phyloP scores from a whole-genome alignment of 495 filamentous ascomycete species.

The Astrothelium macrocarpum region DNA sequence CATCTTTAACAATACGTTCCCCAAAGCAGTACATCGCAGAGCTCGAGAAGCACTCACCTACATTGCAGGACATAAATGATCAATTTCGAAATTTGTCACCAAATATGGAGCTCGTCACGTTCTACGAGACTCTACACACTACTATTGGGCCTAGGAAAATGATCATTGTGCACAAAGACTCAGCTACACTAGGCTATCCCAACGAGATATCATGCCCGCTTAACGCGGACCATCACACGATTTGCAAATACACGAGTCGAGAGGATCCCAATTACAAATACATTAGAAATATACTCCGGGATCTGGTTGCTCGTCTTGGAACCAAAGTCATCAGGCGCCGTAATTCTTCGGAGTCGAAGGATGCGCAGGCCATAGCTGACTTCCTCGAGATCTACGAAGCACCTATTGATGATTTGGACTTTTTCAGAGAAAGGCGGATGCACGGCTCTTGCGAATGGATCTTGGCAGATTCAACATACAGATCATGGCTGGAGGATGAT shows the following conservation, averaged over 20 bases:
- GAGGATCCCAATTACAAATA: conserved; percentile 8
- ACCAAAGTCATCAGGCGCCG: not conserved
- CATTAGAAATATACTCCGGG: not conserved
- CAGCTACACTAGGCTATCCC: conserved; percentile 8
- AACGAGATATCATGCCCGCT: conserved; percentile 6
- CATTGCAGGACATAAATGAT: conserved; percentile 39
- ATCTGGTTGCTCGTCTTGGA: not conserved
- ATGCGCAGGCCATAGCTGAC: not conserved
- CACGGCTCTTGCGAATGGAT: conserved; percentile 4
- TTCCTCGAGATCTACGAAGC: not conserved
- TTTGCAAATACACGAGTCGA: conserved; percentile 6
- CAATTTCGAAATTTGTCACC: conserved; percentile 37
- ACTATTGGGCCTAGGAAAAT: conserved; percentile 23
- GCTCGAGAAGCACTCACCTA: conserved; percentile 28
- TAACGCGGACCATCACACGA: conserved; percentile 7
- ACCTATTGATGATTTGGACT: conserved; percentile 4
- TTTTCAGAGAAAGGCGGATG: conserved; percentile 9
- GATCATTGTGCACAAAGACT: conserved; percentile 24
- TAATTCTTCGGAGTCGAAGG: not conserved
- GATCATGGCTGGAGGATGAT: not conserved
- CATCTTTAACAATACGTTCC: conserved; percentile 17
- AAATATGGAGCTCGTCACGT: conserved; percentile 35
- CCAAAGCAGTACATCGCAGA: conserved; percentile 39
- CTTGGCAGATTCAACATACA: not conserved
- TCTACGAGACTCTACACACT: conserved; percentile 41